These are phyloP conservation scores for Geranium incanum DNA, from an alignment of 441 rosid species.

Conservation along the genomic window DNA sequence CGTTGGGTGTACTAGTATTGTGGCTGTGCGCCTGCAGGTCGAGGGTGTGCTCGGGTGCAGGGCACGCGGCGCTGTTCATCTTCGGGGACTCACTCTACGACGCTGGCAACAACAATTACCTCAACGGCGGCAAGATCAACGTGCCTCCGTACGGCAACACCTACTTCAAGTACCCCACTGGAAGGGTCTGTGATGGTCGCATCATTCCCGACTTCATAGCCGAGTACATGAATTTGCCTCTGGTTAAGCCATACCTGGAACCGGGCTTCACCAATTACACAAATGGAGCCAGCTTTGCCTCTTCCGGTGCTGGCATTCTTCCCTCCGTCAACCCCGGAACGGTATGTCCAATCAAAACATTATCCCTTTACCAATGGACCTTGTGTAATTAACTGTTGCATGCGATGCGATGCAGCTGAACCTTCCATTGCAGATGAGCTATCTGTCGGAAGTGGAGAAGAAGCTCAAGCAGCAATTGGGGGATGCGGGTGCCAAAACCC, in stretches of 20 bases:
- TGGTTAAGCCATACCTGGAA: slow-evolving; percentile 15
- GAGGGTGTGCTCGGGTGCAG: slow-evolving; percentile 14
- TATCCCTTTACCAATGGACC: background rate
- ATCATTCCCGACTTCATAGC: slow-evolving; percentile 29
- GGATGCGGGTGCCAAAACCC: background rate
- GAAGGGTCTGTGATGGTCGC: slow-evolving; percentile 29
- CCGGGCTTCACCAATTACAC: slow-evolving; percentile 18
- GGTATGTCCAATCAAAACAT: background rate
- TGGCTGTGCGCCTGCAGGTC: slow-evolving; percentile 13
- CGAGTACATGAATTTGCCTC: slow-evolving; percentile 15
- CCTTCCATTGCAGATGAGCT: slow-evolving; percentile 11
- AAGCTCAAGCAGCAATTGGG: slow-evolving; percentile 5
- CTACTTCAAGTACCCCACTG: slow-evolving; percentile 33
- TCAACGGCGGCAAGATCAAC: slow-evolving; percentile 24
- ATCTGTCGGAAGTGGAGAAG: slow-evolving; percentile 7
- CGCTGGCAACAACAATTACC: slow-evolving; percentile 38
- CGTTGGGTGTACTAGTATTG: background rate
- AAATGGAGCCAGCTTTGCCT: slow-evolving; percentile 26
- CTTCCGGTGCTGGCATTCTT: slow-evolving; percentile 18
- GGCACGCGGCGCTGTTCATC: slow-evolving; percentile 33
- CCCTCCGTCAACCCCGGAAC: background rate
- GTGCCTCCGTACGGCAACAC: slow-evolving; percentile 37
- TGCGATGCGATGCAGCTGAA: slow-evolving; percentile 6
- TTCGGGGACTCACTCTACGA: slow-evolving; percentile 45
- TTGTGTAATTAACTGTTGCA: background rate